Conservation (phyloP, 2,329 filamentous ascomycete genomes). For the Trichothecium sympodiale region DNA sequence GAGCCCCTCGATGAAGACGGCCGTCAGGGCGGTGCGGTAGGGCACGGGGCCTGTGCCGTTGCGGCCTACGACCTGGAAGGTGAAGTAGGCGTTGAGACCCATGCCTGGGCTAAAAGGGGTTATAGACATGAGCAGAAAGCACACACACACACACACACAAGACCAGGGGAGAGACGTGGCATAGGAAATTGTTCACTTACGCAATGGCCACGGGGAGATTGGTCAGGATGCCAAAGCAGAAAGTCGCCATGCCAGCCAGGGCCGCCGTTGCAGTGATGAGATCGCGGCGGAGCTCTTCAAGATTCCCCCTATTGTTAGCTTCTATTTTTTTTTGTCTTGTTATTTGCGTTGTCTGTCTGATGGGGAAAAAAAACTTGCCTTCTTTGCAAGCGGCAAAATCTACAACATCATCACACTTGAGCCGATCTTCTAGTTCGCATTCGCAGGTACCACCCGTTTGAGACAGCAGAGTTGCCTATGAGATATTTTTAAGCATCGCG, state of each 20-base stretch:
- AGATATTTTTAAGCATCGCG: no score
- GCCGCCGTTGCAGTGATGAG: slow-evolving; percentile 77
- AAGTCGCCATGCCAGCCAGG: slow-evolving; percentile 61
- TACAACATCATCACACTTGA: slow-evolving; percentile 36
- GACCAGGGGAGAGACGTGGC: not conserved
- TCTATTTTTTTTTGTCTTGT: no score
- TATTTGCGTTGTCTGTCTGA: no score
- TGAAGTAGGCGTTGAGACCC: slow-evolving; percentile 58
- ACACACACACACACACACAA: no score
- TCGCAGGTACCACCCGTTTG: slow-evolving; percentile 69
- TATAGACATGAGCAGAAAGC: no score
- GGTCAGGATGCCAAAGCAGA: slow-evolving; percentile 69
- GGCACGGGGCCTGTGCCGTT: slow-evolving; percentile 45
- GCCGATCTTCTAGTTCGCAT: slow-evolving; percentile 37
- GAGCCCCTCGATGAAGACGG: slow-evolving; percentile 54
- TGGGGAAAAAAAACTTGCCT: slow-evolving; percentile 25
- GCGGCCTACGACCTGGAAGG: slow-evolving; percentile 54
- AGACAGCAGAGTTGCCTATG: slow-evolving; percentile 58
- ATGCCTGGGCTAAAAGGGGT: slow-evolving; percentile 44
- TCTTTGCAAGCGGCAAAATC: slow-evolving; percentile 35
- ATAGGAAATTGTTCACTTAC: slow-evolving; percentile 31
- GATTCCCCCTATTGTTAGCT: not conserved
- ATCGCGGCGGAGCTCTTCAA: slow-evolving; percentile 54
- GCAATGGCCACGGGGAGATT: slow-evolving; percentile 58
- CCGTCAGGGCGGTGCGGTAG: slow-evolving; percentile 49